Base-by-base conservation (phyloP, 805 yeast species). In the Saturnispora serradocipensis region DNA sequence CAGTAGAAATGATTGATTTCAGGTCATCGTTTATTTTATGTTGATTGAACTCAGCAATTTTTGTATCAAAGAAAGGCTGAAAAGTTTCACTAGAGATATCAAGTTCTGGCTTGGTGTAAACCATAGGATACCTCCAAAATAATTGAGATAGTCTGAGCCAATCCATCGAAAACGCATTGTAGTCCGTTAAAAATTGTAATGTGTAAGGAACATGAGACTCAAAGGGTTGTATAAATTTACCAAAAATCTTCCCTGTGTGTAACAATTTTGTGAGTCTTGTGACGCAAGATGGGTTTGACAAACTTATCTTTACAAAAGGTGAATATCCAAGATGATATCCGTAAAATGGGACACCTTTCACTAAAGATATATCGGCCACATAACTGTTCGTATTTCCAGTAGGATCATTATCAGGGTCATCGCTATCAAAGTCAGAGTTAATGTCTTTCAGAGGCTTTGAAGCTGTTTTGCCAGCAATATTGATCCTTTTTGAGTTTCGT, bases 171-270 rank as follows among this genome's bases (percentile, higher is more conserved):
- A 75, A 87, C 30, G 91, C 66, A 61, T 91, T 90, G 66, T 76
- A 88, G 62, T 93, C 99, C 0, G 86, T 73, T 27, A 88, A 64
- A 61, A 91, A 88, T 61, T 93, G 97, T 6, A 88, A 65, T 1
- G 78, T 61, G 58, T 72, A 84, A 0, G 96, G 89, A 11, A 91
- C 74, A 61, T 93, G 98, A 0, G 89, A 72, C 60, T 93, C 99
- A 63, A 71, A 87, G 0, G 82, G 79, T 45, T 81, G 82, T 13
- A 69, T 56, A 0, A 59, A 53, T 20, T 60, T 61, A 3, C 71
- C 73, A 39, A 69, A 57, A 1, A 78, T 59, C 3, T 66, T 66
- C 0, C 82, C 82, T 25, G 63, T 74, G 24, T 71, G 65, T 57
- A 67, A 74, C 46, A 67, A 75, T 75, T 52, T 66, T 3, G 84